A percentile compares a stretch with the other conserved stretches of the same genome.
These are phyloP conservation scores for Candida buenavistaensis DNA, from an alignment of 1,139 yeast species.

Conservation along the genomic window DNA sequence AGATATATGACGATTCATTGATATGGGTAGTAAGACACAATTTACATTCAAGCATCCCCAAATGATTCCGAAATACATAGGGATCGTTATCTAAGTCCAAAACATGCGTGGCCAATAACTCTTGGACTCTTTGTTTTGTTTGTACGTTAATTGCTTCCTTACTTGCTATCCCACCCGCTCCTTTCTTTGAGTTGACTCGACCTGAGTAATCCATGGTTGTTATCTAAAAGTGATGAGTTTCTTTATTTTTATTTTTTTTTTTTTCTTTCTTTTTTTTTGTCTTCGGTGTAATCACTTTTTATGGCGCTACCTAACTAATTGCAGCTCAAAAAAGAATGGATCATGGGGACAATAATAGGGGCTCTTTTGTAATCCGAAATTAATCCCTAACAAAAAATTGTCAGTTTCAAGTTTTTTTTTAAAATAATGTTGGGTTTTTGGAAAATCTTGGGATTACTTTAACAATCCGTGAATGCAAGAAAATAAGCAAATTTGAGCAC, in stretches of 20 bases:
- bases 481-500: too few relatives aligned
- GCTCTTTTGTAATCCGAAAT: too few relatives aligned
- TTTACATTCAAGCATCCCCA: slow-evolving; percentile 74
- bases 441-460: too few relatives aligned
- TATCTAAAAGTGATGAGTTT: too few relatives aligned
- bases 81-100: slow-evolving; percentile 75
- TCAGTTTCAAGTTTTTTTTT: too few relatives aligned
- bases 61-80: slow-evolving; percentile 70
- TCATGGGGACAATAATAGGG: too few relatives aligned
- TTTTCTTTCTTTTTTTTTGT: slow-evolving; percentile 1
- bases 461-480: too few relatives aligned
- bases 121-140: slow-evolving; percentile 61
- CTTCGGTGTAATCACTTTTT: too few relatives aligned
- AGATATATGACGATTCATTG: slow-evolving; percentile 71
- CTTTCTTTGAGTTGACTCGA: slow-evolving; percentile 45
- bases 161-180: slow-evolving; percentile 76
- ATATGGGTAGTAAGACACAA: slow-evolving; percentile 75
- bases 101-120: slow-evolving; percentile 59
- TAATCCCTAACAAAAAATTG: too few relatives aligned
- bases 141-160: slow-evolving; percentile 65
- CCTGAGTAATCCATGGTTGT: slow-evolving; percentile 53
- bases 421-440: too few relatives aligned
- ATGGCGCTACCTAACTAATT: too few relatives aligned
- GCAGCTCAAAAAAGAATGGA: too few relatives aligned
- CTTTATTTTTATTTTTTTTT: background rate